phyloP scores from a whole-genome alignment of 83 land plant species.

The Diphasiastrum complanatum region DNA sequence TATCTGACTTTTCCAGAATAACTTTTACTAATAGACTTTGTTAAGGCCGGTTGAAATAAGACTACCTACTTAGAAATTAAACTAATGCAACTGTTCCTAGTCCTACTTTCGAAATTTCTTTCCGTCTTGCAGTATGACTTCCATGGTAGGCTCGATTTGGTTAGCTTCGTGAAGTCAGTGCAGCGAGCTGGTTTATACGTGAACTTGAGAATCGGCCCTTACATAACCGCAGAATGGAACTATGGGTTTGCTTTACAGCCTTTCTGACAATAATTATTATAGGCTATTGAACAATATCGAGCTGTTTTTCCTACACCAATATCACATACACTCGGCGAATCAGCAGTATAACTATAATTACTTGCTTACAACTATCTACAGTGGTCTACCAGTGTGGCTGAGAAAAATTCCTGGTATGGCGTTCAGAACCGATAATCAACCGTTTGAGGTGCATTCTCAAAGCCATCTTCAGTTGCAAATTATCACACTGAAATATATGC shows the following conservation, averaged over 20 bases:
- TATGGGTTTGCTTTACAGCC: slow-evolving; percentile 46
- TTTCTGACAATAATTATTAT: too few species aligned
- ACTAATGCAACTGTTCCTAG: background rate
- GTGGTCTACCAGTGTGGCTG: slow-evolving; percentile 82
- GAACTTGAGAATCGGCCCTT: slow-evolving; percentile 74
- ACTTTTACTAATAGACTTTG: too few species aligned
- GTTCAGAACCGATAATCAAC: slow-evolving; percentile 64
- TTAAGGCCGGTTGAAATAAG: too few species aligned
- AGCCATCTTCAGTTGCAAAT: background rate
- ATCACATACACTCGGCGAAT: background rate
- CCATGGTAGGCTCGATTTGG: slow-evolving; percentile 60
- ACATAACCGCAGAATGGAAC: slow-evolving; percentile 88
- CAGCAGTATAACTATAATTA: background rate
- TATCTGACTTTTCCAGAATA: too few species aligned
- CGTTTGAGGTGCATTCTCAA: slow-evolving; percentile 44
- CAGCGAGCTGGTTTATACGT: slow-evolving; percentile 54
- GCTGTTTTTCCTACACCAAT: background rate
- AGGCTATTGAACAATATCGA: too few species aligned
- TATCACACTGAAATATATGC: too few species aligned
- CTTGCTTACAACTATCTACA: slow-evolving; percentile 18
- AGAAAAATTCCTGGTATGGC: slow-evolving; percentile 70
- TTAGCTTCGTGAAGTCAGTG: slow-evolving; percentile 59
- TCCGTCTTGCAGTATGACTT: slow-evolving; percentile 52
- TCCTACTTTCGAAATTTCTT: background rate
- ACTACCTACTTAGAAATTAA: background rate